Evolutionary conservation across 148 eudicot genomes (phyloP).

Genomic region (Silene latifolia): DNA sequence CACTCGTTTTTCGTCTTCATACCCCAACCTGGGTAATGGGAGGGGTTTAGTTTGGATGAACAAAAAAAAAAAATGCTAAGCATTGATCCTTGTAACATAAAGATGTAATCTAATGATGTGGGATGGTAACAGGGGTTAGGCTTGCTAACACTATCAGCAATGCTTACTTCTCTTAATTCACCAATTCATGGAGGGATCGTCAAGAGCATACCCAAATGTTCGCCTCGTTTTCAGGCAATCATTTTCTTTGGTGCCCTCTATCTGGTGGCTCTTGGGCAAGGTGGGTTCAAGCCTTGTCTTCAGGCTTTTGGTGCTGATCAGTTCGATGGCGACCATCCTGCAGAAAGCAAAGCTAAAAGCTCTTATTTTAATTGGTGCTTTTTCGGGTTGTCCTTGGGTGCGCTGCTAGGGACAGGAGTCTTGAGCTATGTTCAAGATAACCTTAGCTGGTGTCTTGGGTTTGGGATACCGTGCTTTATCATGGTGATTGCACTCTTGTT

Average conservation of each 20-base stretch:
- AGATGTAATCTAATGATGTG: background rate
- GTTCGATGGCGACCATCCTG: slow-evolving; percentile 55
- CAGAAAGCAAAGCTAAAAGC: slow-evolving; percentile 62
- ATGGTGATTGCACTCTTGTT: slow-evolving; percentile 47
- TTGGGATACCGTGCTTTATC: slow-evolving; percentile 65
- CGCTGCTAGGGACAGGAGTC: slow-evolving; percentile 29
- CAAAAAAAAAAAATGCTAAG: too few species aligned
- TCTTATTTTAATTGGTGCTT: slow-evolving; percentile 89
- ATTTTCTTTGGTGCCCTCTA: slow-evolving; percentile 57
- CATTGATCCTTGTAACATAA: too few species aligned
- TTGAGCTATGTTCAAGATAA: slow-evolving; percentile 61
- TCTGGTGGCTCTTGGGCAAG: slow-evolving; percentile 64
- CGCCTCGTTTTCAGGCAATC: slow-evolving; percentile 35
- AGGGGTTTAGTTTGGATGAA: too few species aligned
- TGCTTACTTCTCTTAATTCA: slow-evolving; percentile 29
- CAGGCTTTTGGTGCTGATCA: slow-evolving; percentile 94
- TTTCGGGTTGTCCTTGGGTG: slow-evolving; percentile 47
- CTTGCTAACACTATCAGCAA: slow-evolving; percentile 56
- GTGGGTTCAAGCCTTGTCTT: slow-evolving; percentile 82
- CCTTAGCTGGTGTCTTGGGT: slow-evolving; percentile 66
- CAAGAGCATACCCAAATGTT: slow-evolving; percentile 16
- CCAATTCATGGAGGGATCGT: slow-evolving; percentile 19
- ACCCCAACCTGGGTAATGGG: too few species aligned
- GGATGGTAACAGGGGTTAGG: slow-evolving; percentile 45
- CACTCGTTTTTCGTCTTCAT: too few species aligned